These are phyloP conservation scores for Penicillium sp. DNA, from an alignment of 2,329 filamentous ascomycete genomes.

Conservation along the genomic window DNA sequence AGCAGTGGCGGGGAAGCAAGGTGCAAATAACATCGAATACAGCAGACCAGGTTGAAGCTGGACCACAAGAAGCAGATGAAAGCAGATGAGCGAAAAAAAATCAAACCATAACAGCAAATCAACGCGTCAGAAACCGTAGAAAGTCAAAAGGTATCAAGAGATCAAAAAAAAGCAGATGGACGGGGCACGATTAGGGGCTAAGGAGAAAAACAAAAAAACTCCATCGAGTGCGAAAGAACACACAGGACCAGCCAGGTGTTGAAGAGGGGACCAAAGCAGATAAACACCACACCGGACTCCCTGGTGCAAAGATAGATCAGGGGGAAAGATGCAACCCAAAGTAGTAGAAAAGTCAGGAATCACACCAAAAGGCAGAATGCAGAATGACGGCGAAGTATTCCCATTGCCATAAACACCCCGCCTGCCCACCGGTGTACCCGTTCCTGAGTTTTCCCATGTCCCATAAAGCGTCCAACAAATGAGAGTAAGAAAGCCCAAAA, in stretches of 20 bases:
- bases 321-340: constrained; percentile 28
- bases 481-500: constrained; percentile 32
- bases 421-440: constrained; percentile 38
- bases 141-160: constrained; percentile 36
- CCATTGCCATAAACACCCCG: constrained; percentile 34
- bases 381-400: constrained; percentile 32
- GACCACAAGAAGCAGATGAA: constrained; percentile 23
- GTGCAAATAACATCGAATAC: constrained; percentile 30
- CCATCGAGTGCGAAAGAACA: constrained; percentile 45
- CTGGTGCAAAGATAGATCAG: constrained; percentile 38
- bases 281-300: constrained; percentile 49
- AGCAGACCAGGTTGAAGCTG: constrained; percentile 6
- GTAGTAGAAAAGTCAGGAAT: constrained; percentile 30
- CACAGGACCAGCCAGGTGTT: constrained; percentile 51
- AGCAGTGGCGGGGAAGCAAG: constrained; percentile 27
- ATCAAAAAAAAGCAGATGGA: constrained; percentile 27
- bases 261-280: constrained; percentile 37
- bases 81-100: constrained; percentile 20
- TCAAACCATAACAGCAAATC: constrained; percentile 8
- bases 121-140: constrained; percentile 6
- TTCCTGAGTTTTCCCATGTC: constrained; percentile 40
- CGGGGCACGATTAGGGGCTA: constrained; percentile 38
- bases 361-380: constrained; percentile 35
- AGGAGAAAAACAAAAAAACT: constrained; percentile 34
- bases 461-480: constrained; percentile 42